Percentiles rank a stretch among this genome's conserved stretches.
Conservation (phyloP, 176 grass and related monocot genomes). For the Aegilops longissima region DNA sequence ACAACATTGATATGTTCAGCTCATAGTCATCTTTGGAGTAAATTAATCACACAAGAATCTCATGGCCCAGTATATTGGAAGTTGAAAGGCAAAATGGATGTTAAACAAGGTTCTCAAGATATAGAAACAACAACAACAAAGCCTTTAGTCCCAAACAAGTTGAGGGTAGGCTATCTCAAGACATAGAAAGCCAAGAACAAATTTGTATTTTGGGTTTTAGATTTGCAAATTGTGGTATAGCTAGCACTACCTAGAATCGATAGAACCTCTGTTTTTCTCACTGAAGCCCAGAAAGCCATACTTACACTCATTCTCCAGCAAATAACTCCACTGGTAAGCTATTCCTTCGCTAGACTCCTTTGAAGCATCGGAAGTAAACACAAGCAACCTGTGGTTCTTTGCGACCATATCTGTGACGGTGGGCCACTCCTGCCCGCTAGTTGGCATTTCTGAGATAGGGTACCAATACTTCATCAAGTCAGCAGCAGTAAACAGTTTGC, state of each 20-base stretch:
- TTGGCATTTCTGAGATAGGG: slow-evolving; percentile 85
- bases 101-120: background rate
- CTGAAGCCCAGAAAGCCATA: background rate
- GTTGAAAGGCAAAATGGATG: background rate
- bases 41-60: background rate
- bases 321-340: slow-evolving; percentile 88
- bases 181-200: background rate
- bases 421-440: slow-evolving; percentile 80
- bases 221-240: background rate
- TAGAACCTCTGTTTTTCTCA: background rate
- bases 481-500: slow-evolving; percentile 73
- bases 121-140: background rate
- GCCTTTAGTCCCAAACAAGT: too few species aligned
- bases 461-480: slow-evolving; percentile 87
- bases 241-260: background rate
- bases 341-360: slow-evolving; percentile 93
- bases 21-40: slow-evolving; percentile 3
- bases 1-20: background rate
- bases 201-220: background rate
- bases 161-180: too few species aligned
- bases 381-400: slow-evolving; percentile 76
- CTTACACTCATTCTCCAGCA: slow-evolving; percentile 97
- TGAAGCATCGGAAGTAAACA: slow-evolving; percentile 87
- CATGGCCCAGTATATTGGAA: background rate
- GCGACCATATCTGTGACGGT: slow-evolving; percentile 78